Percentiles rank a stretch among this genome's conserved stretches.
These are phyloP conservation scores for Melaleuca alternifolia DNA, from an alignment of 345 rosid species.

Conservation along the genomic window DNA sequence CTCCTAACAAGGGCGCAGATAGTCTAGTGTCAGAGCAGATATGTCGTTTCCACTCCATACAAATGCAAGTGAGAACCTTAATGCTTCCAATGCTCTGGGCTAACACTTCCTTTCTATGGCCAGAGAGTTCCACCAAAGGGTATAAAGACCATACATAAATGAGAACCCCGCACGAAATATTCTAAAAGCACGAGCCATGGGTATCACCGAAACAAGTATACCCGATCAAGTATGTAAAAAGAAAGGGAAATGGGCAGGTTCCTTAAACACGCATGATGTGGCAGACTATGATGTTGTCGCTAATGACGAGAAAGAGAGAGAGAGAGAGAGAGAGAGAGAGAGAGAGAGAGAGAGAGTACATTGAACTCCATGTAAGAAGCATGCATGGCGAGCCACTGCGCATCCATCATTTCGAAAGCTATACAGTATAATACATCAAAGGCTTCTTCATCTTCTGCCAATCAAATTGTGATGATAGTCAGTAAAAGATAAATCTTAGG, in stretches of 20 bases:
- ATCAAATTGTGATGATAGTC: not conserved
- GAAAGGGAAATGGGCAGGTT: not conserved
- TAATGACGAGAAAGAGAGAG: not conserved
- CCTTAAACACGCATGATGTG: not conserved
- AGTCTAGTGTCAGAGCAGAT: not conserved
- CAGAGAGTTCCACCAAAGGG: not conserved
- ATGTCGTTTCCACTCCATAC: not conserved
- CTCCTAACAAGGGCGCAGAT: slow-evolving; percentile 36
- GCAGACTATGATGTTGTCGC: not conserved
- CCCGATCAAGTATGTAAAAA: not conserved
- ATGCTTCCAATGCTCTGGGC: not conserved
- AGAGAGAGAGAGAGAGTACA: slow-evolving; percentile 28
- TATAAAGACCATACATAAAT: not conserved
- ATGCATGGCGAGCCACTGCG: slow-evolving; percentile 98
- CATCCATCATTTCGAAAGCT: slow-evolving; percentile 98
- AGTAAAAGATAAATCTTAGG: not conserved
- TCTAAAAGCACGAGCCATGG: not conserved
- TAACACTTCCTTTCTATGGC: not conserved
- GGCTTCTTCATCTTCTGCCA: slow-evolving; percentile 84
- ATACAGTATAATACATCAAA: slow-evolving; percentile 88
- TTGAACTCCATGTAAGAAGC: slow-evolving; percentile 99
- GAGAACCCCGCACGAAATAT: not conserved
- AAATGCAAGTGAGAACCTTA: not conserved
- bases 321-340: not conserved
- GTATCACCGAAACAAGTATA: not conserved